Conservation (phyloP, 805 yeast genomes). For the Myxozyma nipponensis region DNA sequence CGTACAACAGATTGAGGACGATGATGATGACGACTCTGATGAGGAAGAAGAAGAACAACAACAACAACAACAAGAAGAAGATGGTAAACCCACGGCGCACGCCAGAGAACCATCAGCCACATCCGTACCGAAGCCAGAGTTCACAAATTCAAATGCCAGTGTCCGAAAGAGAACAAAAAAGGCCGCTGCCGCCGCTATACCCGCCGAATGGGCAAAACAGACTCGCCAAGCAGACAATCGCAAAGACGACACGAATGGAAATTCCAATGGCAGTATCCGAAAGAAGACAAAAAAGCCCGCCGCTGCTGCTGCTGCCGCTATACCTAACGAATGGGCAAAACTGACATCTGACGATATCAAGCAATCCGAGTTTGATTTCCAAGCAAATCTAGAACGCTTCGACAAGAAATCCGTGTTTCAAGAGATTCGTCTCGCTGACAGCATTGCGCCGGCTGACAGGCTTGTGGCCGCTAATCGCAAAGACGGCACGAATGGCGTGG, state of each 20-base stretch:
- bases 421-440: slow-evolving; percentile 57
- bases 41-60: neutral
- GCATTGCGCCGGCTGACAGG: slow-evolving; percentile 54
- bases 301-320: slow-evolving; percentile 29
- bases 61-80: neutral
- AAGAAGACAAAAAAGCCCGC: neutral
- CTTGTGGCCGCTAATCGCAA: slow-evolving; percentile 68
- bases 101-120: too few relatives aligned
- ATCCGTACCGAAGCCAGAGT: too few relatives aligned
- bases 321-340: slow-evolving; percentile 30
- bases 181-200: slow-evolving; percentile 17
- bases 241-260: slow-evolving; percentile 14
- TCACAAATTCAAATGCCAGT: too few relatives aligned
- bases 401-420: slow-evolving; percentile 78
- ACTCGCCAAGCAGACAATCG: too few relatives aligned
- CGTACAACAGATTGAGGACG: neutral
- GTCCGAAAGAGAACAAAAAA: neutral
- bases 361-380: slow-evolving; percentile 79
- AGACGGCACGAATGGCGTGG: slow-evolving; percentile 26
- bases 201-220: slow-evolving; percentile 16
- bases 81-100: neutral
- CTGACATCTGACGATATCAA: slow-evolving; percentile 42
- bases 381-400: slow-evolving; percentile 72
- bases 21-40: neutral
- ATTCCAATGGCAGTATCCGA: slow-evolving; percentile 13